Conservation (phyloP, 495 filamentous ascomycete species). For the Penicillium longicatenatum region DNA sequence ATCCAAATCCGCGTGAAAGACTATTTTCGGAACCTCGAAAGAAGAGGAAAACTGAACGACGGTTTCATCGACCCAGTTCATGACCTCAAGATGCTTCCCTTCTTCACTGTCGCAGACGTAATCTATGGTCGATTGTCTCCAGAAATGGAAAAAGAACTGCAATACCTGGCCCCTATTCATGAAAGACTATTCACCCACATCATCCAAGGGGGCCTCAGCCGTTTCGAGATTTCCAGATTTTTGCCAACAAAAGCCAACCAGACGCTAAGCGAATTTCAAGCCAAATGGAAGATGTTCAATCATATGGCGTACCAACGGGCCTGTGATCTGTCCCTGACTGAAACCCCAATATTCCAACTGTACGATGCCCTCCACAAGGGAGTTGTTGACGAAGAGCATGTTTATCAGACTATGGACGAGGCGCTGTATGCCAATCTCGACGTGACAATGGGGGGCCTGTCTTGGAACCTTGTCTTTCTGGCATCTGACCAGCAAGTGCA, state of each 20-base stretch:
- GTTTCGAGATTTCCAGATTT: not conserved
- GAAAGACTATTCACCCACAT: not conserved
- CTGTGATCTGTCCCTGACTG: not conserved
- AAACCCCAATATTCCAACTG: not conserved
- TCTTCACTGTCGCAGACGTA: conserved; percentile 35
- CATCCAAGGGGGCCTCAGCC: not conserved
- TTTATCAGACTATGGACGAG: not conserved
- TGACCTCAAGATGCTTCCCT: conserved; percentile 38
- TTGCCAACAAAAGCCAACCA: not conserved
- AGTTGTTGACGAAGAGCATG: not conserved
- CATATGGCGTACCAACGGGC: not conserved
- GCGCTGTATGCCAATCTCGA: conserved; percentile 48
- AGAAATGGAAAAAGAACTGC: conserved; percentile 17
- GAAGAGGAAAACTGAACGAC: not conserved
- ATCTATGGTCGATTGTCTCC: conserved; percentile 32
- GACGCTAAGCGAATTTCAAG: not conserved
- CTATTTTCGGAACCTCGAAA: too few species aligned
- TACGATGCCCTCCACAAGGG: not conserved
- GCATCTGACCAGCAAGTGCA: conserved; percentile 44
- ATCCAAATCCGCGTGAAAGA: not conserved
- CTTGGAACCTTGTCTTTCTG: conserved; percentile 43
- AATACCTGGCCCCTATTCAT: not conserved
- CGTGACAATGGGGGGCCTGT: conserved; percentile 39
- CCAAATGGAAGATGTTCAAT: not conserved
- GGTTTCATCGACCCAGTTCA: conserved; percentile 28